Evolutionary conservation across 257 asterid species (phyloP).

Genomic region (Petunia secreta): DNA sequence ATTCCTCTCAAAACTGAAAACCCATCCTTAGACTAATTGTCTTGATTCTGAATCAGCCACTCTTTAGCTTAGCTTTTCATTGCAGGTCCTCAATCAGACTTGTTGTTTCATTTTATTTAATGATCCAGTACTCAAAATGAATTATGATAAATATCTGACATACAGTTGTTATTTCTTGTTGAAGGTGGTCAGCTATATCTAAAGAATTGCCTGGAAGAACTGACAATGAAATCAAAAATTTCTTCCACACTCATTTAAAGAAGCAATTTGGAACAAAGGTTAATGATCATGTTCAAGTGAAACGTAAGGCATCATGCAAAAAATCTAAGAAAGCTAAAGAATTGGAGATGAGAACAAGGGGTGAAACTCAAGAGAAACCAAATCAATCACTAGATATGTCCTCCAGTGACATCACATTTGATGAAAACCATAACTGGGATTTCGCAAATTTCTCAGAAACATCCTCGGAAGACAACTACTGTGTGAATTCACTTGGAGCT

Average conservation of each 20-base stretch:
- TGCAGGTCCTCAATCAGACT: too few species aligned
- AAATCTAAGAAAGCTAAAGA: background rate
- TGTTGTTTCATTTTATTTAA: too few species aligned
- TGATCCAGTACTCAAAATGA: background rate
- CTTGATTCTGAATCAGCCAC: too few species aligned
- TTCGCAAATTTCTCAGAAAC: background rate
- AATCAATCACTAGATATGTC: background rate
- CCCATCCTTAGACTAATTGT: too few species aligned
- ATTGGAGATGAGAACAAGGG: background rate
- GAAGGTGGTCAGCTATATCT: conserved; percentile 28
- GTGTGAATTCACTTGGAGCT: background rate
- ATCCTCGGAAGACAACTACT: background rate
- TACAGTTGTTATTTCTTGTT: background rate
- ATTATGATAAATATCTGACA: background rate
- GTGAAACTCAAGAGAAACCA: too few species aligned
- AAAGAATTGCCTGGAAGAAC: conserved; percentile 3
- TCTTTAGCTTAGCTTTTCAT: too few species aligned
- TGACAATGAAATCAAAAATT: conserved; percentile 30
- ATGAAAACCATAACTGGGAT: background rate
- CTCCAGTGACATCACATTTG: background rate
- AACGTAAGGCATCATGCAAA: background rate
- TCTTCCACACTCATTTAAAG: conserved; percentile 27
- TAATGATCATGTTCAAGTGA: background rate
- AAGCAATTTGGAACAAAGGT: background rate
- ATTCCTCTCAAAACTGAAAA: too few species aligned